Conservation (phyloP, 2,329 filamentous ascomycete genomes). For the Phoma sp. region DNA sequence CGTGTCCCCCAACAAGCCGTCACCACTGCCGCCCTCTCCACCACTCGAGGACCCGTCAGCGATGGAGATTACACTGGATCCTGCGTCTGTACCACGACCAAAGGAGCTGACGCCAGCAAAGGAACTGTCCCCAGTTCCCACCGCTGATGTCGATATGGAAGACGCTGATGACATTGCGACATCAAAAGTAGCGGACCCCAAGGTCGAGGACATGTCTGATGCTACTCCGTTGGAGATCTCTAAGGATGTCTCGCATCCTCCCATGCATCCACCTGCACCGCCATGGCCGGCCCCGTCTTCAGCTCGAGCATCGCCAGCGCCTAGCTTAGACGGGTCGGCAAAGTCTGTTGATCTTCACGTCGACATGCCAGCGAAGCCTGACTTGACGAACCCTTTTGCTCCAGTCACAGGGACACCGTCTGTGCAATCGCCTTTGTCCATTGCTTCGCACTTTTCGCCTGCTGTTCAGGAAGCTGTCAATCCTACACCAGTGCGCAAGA, state of each 20-base stretch:
- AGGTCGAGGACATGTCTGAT: constrained; percentile 41
- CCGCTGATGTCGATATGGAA: constrained; percentile 26
- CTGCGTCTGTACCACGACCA: constrained; percentile 22
- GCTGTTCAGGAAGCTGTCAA: constrained; percentile 52
- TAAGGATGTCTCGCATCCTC: constrained; percentile 33
- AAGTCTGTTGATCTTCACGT: constrained; percentile 35
- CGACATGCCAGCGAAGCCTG: constrained; percentile 39
- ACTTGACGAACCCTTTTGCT: constrained; percentile 27
- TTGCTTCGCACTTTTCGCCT: constrained; percentile 44
- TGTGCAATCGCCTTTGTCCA: constrained; percentile 39
- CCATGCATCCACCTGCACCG: constrained; percentile 44
- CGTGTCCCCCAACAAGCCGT: constrained; percentile 41
- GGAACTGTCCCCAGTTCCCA: constrained; percentile 25
- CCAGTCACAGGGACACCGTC: constrained; percentile 31
- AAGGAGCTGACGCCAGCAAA: constrained; percentile 36
- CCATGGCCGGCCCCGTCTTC: constrained; percentile 35
- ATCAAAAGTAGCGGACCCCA: constrained; percentile 43
- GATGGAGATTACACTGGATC: constrained; percentile 37
- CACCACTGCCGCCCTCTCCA: constrained; percentile 34
- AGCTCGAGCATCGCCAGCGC: constrained; percentile 20
- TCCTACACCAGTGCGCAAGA: constrained; percentile 54
- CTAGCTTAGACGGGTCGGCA: constrained; percentile 15
- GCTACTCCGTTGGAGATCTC: constrained; percentile 26
- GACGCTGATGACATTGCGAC: constrained; percentile 17
- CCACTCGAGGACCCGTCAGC: constrained; percentile 32